Base-by-base conservation (phyloP, 257 asterid genomes). In the Leonotis leonurus region DNA sequence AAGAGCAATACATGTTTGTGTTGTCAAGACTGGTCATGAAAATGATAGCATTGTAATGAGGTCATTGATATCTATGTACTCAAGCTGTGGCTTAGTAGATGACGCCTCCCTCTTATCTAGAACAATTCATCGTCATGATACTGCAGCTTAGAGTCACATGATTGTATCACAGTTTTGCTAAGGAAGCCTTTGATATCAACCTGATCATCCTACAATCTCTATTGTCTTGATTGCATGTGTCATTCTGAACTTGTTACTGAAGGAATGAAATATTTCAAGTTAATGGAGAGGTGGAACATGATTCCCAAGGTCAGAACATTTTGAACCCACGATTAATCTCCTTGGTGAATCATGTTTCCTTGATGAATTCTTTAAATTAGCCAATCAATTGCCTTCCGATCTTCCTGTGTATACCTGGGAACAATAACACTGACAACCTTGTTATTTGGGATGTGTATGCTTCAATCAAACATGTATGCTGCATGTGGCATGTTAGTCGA, bases 171-270 rank as follows among this genome's bases (percentile, higher is more conserved):
- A 65, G 56, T 62, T 79, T 80, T 26, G 83, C 80, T 20, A 53
- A 70, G 36, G 36, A 63, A 43, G 87, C 89, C 60, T 62, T 82
- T 9, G 29, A 71, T 69, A 20, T 41, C 35, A 62, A 67, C 95
- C 97, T 11, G 80, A 84, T 62, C 89, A 84, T 58, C 73, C 79
- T 27, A 86, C 94, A 17, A 81, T 77, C 73, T 66, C 79, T 30
- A 87, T 86, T 54, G 78, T 86, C 48, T 76, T 89, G 69, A 75
- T 83, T 62, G 83, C 94, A 3, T 89, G 91, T 73, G 85, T 71
- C 91, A 84, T 80, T 77, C 91, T 55, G 94, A 90, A 50, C 77
- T 79, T 33, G 81, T 81, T 44, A 68, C 40, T 39, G 79, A 82
- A 71, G 90, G 89, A 60, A 71, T 65, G 78, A 69, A 57, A 21